Base-by-base conservation (phyloP, 441 rosid genomes). In the Aquilaria agallochum region DNA sequence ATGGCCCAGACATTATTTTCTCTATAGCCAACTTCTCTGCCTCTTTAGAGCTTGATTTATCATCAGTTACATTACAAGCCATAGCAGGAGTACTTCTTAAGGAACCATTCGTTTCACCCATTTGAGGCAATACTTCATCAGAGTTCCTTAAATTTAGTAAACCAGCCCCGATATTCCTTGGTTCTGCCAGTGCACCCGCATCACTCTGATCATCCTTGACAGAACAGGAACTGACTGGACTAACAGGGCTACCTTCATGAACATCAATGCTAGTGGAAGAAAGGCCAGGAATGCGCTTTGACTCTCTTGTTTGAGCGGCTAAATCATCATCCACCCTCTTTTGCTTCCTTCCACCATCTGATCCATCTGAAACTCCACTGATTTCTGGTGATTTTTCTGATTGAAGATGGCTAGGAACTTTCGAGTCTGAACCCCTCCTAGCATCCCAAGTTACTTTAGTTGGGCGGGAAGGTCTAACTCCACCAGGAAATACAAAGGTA, bases 401-500 rank as follows among this genome's bases (percentile, higher is more conserved):
- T 56, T 30, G 69, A 64, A 64, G 31, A 57, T 58, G 65, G 49
- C 30, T 69, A 11, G 77, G 53, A 71, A 53, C 73, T 66, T 74
- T 78, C 55, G 76, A 53, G 50, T 84, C 95, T 54, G 68, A 65
- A 36, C 75, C 74, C 46, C 81, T 81, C 68, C 72, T 84, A 56
- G 74, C 74, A 59, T 89, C 96, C 95, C 95, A 94, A 54, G 92
- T 85, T 63, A 65, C 66, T 71, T 79, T 87, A n/a, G 89, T 62
- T 53, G 84, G 75, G 48, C 87, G 91, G 30, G 89, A 72, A 68
- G 96, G 91, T 59, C 88, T 92, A 65, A 78, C 62, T 33, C 98
- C 98, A 64, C 91, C 87, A 55, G 97, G 95, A 76, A 86, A 95
- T 61, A 92, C 98, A 68, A 78, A 92, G 69, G 34, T 78, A 20